Evolutionary conservation across 495 filamentous ascomycete species (phyloP), one percentile per base, ranked within the genome.

Genomic region (Cryomyces antarcticus): DNA sequence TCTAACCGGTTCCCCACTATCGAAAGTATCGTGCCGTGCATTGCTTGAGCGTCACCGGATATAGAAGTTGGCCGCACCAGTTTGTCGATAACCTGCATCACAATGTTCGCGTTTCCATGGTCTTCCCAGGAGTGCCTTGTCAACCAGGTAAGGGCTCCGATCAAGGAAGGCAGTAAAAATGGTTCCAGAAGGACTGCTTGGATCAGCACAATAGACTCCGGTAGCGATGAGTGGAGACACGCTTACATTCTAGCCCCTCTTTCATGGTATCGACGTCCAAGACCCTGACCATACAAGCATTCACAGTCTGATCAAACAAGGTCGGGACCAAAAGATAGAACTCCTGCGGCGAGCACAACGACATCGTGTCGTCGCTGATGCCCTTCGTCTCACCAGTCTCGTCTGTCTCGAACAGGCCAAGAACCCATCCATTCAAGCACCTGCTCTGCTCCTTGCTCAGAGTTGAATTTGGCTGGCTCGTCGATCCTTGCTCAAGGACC

Each of bases 251-350:
- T 36, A 95, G 71, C 0, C 87, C 89, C 2, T 75, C 76, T 57
- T 85, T 92, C 0, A 96, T 59, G n/a, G 73, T 74, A 12, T 93
- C 82, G 13, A 92, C 72, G 24, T 76, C 72, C 24, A 97, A 60
- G 30, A 75, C 67, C 5, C 74, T 75, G 0, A 70, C 72, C 45
- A 74, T 70, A 50, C 77, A 80, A 2, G 84, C 89, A 7, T 79
- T 66, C 1, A 93, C 70, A 37, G 80, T 83, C 49, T 96, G 84
- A 43, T 78, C 70, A 52, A 96, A 93, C 0, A 96, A 60, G 1
- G 87, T 89, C 6, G 86, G 77, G 4, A 93, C 77, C n/a, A 97
- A 73, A 12, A 81, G 61, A 52, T 95, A 94, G 53, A 96, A 97
- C 30, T 93, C 82, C 50, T 93, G 86, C 2, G 89, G 92, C 27